Percentiles rank a stretch among this genome's conserved stretches.
These are phyloP conservation scores for Debaryomyces maramus DNA, from an alignment of 805 yeast species.

Conservation along the genomic window DNA sequence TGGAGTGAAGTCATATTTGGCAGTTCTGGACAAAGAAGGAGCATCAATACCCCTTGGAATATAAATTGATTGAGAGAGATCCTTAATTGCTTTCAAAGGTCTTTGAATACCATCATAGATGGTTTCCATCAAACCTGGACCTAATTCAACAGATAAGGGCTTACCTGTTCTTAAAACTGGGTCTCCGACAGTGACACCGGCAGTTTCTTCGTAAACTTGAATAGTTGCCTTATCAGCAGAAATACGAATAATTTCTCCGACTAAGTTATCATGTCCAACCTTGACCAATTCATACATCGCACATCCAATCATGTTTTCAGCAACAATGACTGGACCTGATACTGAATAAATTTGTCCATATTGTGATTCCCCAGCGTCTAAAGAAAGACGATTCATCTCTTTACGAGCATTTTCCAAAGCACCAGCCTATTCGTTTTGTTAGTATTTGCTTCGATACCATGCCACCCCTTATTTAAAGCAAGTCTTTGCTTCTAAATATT, in stretches of 20 bases:
- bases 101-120: constrained; percentile 99
- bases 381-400: constrained; percentile 79
- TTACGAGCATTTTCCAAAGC: constrained; percentile 96
- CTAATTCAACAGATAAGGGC: constrained; percentile 97
- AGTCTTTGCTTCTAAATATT: no score
- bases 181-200: constrained; percentile 99
- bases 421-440: constrained; percentile 65
- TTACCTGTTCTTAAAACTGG: constrained; percentile 98
- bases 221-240: constrained; percentile 96
- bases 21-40: constrained; percentile 85
- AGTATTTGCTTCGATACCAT: not conserved
- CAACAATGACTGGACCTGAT: constrained; percentile 96
- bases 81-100: constrained; percentile 92
- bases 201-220: constrained; percentile 98
- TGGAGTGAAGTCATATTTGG: constrained; percentile 85
- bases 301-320: constrained; percentile 99
- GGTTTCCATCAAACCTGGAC: constrained; percentile 99
- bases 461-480: not conserved
- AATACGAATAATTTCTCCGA: constrained; percentile 98
- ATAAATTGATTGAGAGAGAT: constrained; percentile 84
- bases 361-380: constrained; percentile 67
- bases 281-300: constrained; percentile 99
- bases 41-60: constrained; percentile 99
- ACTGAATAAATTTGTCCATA: constrained; percentile 92
- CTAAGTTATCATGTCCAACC: constrained; percentile 95